A percentile compares a stretch with the other conserved stretches of the same genome.
These are phyloP conservation scores for Vicia faba DNA, from an alignment of 306 rosid genomes.

Conservation along the genomic window DNA sequence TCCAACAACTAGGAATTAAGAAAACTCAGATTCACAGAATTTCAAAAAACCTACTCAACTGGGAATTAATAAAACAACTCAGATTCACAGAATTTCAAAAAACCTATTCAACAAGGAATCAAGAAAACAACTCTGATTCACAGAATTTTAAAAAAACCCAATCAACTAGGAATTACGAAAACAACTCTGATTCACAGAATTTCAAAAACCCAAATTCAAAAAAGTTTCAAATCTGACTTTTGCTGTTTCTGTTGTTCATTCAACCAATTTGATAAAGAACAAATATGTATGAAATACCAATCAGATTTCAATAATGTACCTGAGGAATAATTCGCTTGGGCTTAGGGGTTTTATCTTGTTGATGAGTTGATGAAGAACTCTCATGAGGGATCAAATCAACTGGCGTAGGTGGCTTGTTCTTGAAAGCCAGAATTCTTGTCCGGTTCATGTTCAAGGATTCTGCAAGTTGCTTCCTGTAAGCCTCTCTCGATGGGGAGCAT, in stretches of 20 bases:
- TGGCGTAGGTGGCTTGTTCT: constrained; percentile 79
- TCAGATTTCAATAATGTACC: constrained; percentile 39
- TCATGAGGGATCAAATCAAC: constrained; percentile 64
- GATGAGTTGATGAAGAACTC: constrained; percentile 31
- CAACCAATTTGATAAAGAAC: no score
- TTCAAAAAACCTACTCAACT: no score
- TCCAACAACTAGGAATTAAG: not conserved
- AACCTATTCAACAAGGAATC: not conserved
- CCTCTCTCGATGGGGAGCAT: constrained; percentile 63
- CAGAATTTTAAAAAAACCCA: no score
- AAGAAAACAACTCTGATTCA: not conserved
- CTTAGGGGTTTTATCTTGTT: constrained; percentile 51
- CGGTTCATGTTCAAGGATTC: constrained; percentile 83
- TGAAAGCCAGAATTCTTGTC: constrained; percentile 76
- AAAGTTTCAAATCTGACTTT: no score
- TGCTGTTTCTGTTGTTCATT: no score
- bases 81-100: constrained; percentile 20
- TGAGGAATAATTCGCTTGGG: constrained; percentile 70
- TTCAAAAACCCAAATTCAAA: not conserved
- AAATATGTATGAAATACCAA: no score
- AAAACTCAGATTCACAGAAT: not conserved
- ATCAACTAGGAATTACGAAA: not conserved
- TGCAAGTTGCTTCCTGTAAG: constrained; percentile 71
- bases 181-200: no score
- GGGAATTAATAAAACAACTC: no score